Conservation (phyloP, 2,329 filamentous ascomycete species). For the Ilyonectria destructans region DNA sequence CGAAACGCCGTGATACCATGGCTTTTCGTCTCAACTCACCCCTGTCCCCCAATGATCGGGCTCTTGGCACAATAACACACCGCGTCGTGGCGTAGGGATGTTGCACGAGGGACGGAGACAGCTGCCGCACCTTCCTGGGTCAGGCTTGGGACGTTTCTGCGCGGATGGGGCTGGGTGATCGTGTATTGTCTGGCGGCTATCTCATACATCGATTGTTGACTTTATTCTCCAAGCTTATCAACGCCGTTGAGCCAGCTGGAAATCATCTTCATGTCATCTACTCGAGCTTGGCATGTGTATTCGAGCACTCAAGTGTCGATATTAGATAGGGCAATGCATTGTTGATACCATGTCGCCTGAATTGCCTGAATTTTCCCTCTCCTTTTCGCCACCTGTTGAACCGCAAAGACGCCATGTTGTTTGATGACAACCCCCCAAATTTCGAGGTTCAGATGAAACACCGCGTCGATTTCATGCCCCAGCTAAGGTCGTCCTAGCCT, state of each 20-base stretch:
- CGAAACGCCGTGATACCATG: conserved; percentile 26
- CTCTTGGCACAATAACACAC: conserved; percentile 17
- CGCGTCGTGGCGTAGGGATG: conserved; percentile 3
- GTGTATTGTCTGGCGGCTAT: conserved; percentile 22
- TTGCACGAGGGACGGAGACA: neutral
- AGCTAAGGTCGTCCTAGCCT: conserved; percentile 15
- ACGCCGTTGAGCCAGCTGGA: neutral
- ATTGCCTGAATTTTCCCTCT: neutral
- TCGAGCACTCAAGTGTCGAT: neutral
- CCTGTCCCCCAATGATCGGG: neutral
- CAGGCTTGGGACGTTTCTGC: neutral
- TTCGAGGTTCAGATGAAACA: conserved; percentile 56
- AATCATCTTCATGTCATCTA: neutral
- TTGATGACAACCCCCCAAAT: conserved; percentile 20
- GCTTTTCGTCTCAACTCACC: conserved; percentile 30
- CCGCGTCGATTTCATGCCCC: conserved; percentile 26
- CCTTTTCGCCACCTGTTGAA: neutral
- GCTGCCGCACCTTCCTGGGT: neutral
- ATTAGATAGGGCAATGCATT: neutral
- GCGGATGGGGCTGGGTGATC: conserved; percentile 3
- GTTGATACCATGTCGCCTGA: neutral
- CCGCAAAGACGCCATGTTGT: neutral
- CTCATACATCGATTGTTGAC: conserved; percentile 20
- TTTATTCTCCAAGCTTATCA: neutral
- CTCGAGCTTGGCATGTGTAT: too few species aligned